Base-by-base conservation (phyloP, 805 yeast genomes). In the Tetrapisispora pingtungensis region DNA sequence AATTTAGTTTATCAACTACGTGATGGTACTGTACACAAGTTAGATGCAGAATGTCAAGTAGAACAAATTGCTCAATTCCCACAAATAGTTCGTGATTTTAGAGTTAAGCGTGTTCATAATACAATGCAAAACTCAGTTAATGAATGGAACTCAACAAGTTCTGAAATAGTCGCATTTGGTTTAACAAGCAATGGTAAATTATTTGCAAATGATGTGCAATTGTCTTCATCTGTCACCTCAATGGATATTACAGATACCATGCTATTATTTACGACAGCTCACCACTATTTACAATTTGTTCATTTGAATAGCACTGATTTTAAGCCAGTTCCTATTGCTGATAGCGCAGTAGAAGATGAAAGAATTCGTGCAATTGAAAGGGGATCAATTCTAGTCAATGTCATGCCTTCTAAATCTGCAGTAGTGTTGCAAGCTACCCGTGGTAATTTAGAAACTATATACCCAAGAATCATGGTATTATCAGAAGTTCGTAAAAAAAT, bases 391-490 rank as follows among this genome's bases (percentile, higher is more conserved):
- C 64, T 93, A 40, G 86, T 90, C 0, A 71, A 88, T 33, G 77
- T 78, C 1, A 81, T 88, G 56, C 96, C 97, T 1, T 77, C 90
- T 0, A 82, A 77, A 44, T 80, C 88, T 45, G 74, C 89, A 0
- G 88, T 94, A 17, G 79, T 86, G 4, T 69, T 93, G 43, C 96
- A 93, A 62, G 96, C 96, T 4, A 95, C 95, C 47, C 76, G 99
- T 61, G 99, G 99, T 49, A 93, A 93, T 57, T 68, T 93, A 52
- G 99, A 93, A 63, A 88, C 97, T 0, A 84, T 93, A 17, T 81
- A 78, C 56, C 98, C 99, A 13, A 74, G 98, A 61, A 84, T 93
- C 38, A 80, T 93, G 83, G 95, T 90, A 3, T 67, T 93, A 33
- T 74, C 84, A 12, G 93, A 82, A 19, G 94, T 93, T 22, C 75